Evolutionary conservation across 129 eudicot species (phyloP), one percentile per base, ranked within the genome.

Genomic region (Pseudognaphalium luteoalbum): DNA sequence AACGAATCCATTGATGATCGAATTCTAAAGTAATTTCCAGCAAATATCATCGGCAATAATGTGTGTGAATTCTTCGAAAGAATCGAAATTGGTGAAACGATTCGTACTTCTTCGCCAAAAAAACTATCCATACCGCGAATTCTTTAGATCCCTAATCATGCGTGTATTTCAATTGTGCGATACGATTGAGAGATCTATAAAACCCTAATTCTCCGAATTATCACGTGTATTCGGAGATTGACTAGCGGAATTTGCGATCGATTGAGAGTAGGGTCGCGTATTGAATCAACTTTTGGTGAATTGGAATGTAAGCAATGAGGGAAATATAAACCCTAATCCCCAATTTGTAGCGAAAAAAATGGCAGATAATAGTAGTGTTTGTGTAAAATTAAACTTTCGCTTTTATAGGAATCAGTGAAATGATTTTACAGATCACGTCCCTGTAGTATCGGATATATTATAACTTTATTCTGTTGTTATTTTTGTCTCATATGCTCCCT

Each of bases 1-100:
- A 86, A 86, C 2, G 86, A 82, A 79, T 82, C 84, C 68, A 83
- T 60, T 5, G 84, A 62, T 8, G 80, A 80, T 71, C 84, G 78
- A 35, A 79, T 73, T 58, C 83, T 66, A 16, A 65, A 80, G 74
- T 73, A 73, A 68, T 73, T 80, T 67, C 69, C 78, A 56, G 78
- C 69, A 66, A 73, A 73, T 37, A 60, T 54, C 83, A 80, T 80
- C 73, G 78, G 74, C 52, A 33, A 80, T 34, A 44, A 78, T 62
- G 76, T 42, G n/a, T 78, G 71, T 52, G 76, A 78, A 61, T 30
- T 70, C 64, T 78, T 70, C 21, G 66, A 78, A 60, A 25, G 66
- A 47, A 44, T 63, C 66, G 21, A 44, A 63, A 78, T 61, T 78
- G 66, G 33, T 61, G 64, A 52, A 50, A 71, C 57, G 16, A 60